Evolutionary conservation across 2,329 filamentous ascomycete species (phyloP).

Genomic region (Thelonectria blattea): DNA sequence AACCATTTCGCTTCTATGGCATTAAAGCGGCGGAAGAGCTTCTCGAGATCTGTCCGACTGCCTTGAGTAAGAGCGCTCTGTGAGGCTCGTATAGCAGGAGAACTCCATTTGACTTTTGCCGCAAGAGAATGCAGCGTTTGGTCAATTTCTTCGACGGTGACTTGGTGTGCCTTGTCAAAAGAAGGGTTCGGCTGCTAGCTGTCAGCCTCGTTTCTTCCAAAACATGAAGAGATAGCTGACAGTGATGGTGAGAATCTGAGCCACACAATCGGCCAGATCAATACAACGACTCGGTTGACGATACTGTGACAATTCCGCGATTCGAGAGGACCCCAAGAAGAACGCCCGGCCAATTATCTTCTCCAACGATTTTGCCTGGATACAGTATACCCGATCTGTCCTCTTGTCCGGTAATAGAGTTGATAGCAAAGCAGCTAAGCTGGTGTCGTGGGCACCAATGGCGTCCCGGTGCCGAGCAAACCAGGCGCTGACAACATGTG

Average conservation of each 20-base stretch:
- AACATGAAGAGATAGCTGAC: slow-evolving; percentile 47
- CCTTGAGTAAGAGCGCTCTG: slow-evolving; percentile 31
- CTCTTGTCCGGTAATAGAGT: slow-evolving; percentile 77
- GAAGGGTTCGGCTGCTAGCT: slow-evolving; percentile 51
- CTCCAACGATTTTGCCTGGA: slow-evolving; percentile 67
- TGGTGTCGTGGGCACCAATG: slow-evolving; percentile 63
- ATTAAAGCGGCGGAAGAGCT: slow-evolving; percentile 64
- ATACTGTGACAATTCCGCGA: slow-evolving; percentile 68
- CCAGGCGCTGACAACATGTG: slow-evolving; percentile 64
- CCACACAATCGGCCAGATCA: slow-evolving; percentile 76
- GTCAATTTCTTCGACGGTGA: slow-evolving; percentile 78
- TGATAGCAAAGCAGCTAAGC: slow-evolving; percentile 71
- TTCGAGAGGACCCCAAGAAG: slow-evolving; percentile 66
- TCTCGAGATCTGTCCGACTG: slow-evolving; percentile 55
- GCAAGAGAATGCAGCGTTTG: slow-evolving; percentile 69
- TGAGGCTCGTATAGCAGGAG: slow-evolving; percentile 60
- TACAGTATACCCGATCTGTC: slow-evolving; percentile 77
- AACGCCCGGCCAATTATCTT: slow-evolving; percentile 72
- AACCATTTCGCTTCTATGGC: slow-evolving; percentile 86
- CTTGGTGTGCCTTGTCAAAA: slow-evolving; percentile 41
- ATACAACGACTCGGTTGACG: slow-evolving; percentile 58
- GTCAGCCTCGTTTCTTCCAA: not conserved
- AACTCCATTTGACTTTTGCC: slow-evolving; percentile 72
- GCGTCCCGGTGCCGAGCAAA: slow-evolving; percentile 66
- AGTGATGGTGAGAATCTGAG: slow-evolving; percentile 66